Evolutionary conservation across 2,329 filamentous ascomycete genomes (phyloP), one percentile per base, ranked within the genome.

Genomic region (Capronia coronata): DNA sequence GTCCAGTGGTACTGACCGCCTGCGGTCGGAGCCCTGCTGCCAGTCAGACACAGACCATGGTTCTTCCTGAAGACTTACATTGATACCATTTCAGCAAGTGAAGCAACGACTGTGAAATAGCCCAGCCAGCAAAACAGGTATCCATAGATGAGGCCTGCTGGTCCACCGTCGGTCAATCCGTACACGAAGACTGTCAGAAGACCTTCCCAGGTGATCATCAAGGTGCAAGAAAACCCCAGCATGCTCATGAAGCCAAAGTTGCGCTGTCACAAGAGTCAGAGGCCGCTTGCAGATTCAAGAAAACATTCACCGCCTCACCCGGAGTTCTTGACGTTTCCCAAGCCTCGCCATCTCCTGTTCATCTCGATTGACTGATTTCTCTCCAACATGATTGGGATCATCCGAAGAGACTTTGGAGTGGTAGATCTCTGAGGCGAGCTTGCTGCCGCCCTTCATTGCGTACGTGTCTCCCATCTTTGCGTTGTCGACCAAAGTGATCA

Each of bases 1-100:
- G 59, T 56, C 61, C 67, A 70, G 41, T 70, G 67, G 29, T 70
- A 70, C 49, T 69, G 67, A 1, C 67, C 67, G 21, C 64, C 63
- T 11, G 64, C 61, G 1, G 64, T 66, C 1, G 64, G 65, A 14
- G 61, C 62, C 63, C 64, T 37, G 67, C 21, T 19, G 10, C 11
- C 3, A n/a, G 39, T 49, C 40, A 51, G 30, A 13, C 8, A 23
- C n/a, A 45, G 21, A 39, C 23, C 34, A 16, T 30, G 11, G 3
- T 5, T 18, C 11, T 1, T 25, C 11, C 21, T 10, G 35, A 9
- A 32, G 16, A 42, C 54, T 44, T 59, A 65, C 64, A 67, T 67
- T 2, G 65, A 67, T 2, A 59, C 63, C 55, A 67, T 48, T 32
- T 67, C 65, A 1, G 63, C 61, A 2, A 67, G 48, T 4, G 63